Base-by-base conservation (phyloP, 1,284 basidiomycete species). In the Trichosporon sp. region DNA sequence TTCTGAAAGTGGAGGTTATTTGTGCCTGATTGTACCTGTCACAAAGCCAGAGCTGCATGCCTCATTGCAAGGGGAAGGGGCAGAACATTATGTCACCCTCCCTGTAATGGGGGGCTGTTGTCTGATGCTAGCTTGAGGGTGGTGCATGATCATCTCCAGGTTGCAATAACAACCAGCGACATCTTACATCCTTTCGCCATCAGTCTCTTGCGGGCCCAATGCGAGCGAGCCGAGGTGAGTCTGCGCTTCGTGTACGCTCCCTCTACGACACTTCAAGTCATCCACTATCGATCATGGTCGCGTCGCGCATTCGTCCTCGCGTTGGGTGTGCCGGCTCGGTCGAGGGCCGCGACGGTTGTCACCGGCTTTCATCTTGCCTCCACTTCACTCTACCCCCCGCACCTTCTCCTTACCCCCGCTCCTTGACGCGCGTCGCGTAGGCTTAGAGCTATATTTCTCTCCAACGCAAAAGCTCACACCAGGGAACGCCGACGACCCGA, bases 141-240 rank as follows among this genome's bases (percentile, higher is more conserved):
- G n/a, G n/a, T n/a, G n/a, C n/a, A n/a, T n/a, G 16, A 44, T 44
- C 19, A 44, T 6, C 37, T 40, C 7, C 49, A 16, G 9, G 5
- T n/a, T 16, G 31, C 25, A 54, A 54, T 27, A 54, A 31, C 49
- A 25, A 29, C 27, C 10, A 4, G 4, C 10, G 4, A 11, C 34
- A 37, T 11, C 4, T 37, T 4, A 16, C 11, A 8, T 16, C 25
- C 49, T 29, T 19, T 29, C 14, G 14, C 25, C 49, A 27, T 31
- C 27, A 29, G 10, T 27, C 11, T 16, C 25, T 52, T 9, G 27
- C 25, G n/a, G 7, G 49, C 25, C 40, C 40, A 44, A 44, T 54
- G 49, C 49, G 49, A 25, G 49, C 49, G 16, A 54, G 49, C 27
- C 49, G n/a, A 54, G 49, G 49, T 54, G 49, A 54, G 49, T 54